Percentiles rank a stretch among this genome's conserved stretches.
Conservation (phyloP, 2,329 filamentous ascomycete genomes). For the Fusarium solani-melongenae region DNA sequence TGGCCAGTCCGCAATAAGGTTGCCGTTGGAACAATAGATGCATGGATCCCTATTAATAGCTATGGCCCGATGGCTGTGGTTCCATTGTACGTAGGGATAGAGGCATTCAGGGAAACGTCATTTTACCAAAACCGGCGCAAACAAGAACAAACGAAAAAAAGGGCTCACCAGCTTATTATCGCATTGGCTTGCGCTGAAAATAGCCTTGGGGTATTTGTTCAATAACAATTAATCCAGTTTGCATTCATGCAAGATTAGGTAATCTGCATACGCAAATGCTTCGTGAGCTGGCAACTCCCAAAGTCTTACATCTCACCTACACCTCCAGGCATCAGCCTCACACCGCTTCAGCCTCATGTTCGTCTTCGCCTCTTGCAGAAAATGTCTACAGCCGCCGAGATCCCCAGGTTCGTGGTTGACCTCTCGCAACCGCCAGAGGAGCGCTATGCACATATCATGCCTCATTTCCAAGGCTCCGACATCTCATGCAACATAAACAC, state of each 20-base stretch:
- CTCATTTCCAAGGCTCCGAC: conserved; percentile 30
- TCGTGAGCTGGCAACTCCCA: not conserved
- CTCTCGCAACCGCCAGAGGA: conserved; percentile 39
- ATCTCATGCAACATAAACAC: conserved; percentile 48
- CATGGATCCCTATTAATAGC: not conserved
- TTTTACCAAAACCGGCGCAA: not conserved
- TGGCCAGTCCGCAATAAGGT: not conserved
- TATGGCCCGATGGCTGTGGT: not conserved
- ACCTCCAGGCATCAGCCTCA: not conserved
- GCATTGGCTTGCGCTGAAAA: not conserved
- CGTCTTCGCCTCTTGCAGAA: too few relatives aligned
- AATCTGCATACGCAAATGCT: not conserved
- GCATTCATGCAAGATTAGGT: not conserved
- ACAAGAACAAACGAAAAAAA: not conserved
- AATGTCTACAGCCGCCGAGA: conserved; percentile 6
- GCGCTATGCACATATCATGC: conserved; percentile 44
- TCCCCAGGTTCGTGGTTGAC: conserved; percentile 44
- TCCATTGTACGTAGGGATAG: not conserved
- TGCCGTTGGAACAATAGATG: not conserved
- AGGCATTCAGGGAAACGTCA: not conserved
- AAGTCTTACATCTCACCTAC: not conserved
- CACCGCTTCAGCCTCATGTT: not conserved
- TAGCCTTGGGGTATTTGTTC: not conserved
- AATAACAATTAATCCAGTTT: not conserved
- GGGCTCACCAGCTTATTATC: not conserved